Evolutionary conservation across 2,329 filamentous ascomycete genomes (phyloP), one percentile per base, ranked within the genome.

Genomic region (Arthrobotrys musiformis): DNA sequence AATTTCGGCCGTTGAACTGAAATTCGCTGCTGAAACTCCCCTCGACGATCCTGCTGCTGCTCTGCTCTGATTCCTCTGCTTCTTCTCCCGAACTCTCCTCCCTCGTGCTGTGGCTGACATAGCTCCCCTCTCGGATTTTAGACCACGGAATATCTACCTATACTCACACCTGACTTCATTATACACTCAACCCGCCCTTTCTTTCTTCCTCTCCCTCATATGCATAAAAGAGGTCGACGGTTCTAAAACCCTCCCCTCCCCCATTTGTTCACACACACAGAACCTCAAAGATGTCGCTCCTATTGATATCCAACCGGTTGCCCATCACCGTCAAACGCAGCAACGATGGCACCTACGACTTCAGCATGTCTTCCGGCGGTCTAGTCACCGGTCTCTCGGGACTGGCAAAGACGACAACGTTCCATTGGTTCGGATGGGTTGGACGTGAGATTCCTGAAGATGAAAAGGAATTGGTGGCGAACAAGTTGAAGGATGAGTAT

Each of bases 351-450:
- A 91, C 91, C 83, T 99, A 97, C 86, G 89, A 90, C 82, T 97
- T 97, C 84, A 93, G 92, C 83, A 97, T 97, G 92, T 98, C 94
- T 54, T 98, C 95, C 1, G 95, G 95, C 72, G 95, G 95, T 44
- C 89, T 99, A 44, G 95, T 98, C 81, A 97, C 93, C 61, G 95
- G 95, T 19, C 87, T 99, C 78, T 97, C 93, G 80, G 95, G 95
- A 26, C 86, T 98, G 73, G 91, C 92, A 81, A 97, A 97, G 85
- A 92, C 93, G 33, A 97, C 93, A 26, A 94, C 91, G 80, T 98
- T 98, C 84, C 92, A 95, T 84, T 99, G 95, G 95, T 98, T 98
- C 84, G 95, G 95, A 80, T 98, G 95, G 94, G 94, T 95, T 0
- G 95, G 95, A 40, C 85, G 97, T 58, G 93, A 98, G 84, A 90